Percentiles rank a stretch among this genome's conserved stretches.
Evolutionary conservation across 768 basidiomycete genomes (phyloP).

Genomic region (Boletus tomentosulus): DNA sequence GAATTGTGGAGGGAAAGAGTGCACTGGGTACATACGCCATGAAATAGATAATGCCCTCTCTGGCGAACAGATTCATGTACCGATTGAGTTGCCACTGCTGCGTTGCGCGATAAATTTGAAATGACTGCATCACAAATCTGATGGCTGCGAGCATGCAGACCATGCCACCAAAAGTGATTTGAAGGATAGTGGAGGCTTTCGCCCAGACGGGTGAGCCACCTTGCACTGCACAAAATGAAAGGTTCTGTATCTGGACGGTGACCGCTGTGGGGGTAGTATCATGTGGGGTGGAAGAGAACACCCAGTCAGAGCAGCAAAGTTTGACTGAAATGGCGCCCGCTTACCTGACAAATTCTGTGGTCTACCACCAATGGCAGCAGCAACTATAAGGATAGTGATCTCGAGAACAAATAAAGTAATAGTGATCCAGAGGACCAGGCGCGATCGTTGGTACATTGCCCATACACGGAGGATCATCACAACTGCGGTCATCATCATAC

Average conservation of each 20-base stretch:
- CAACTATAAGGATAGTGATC: background rate
- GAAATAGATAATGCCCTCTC: conserved; percentile 8
- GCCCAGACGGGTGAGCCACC: background rate
- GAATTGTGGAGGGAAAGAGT: no score
- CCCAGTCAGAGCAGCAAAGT: background rate
- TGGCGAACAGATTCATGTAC: conserved; percentile 3
- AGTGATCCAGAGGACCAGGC: background rate
- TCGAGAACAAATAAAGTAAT: background rate
- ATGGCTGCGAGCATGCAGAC: background rate
- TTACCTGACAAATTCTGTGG: background rate
- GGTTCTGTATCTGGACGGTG: background rate
- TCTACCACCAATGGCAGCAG: background rate
- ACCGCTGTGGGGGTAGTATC: background rate
- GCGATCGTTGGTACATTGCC: background rate
- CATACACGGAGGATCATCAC: background rate
- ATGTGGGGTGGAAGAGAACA: no score
- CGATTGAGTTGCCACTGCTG: conserved; percentile 4
- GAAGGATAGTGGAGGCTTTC: background rate
- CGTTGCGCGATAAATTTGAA: background rate
- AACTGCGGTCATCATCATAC: background rate
- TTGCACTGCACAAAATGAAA: background rate
- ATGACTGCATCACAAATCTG: background rate
- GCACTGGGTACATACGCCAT: no score
- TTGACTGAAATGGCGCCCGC: background rate
- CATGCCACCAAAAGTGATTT: background rate